Conservation (phyloP, 441 rosid genomes). For the Adansonia gregorii region DNA sequence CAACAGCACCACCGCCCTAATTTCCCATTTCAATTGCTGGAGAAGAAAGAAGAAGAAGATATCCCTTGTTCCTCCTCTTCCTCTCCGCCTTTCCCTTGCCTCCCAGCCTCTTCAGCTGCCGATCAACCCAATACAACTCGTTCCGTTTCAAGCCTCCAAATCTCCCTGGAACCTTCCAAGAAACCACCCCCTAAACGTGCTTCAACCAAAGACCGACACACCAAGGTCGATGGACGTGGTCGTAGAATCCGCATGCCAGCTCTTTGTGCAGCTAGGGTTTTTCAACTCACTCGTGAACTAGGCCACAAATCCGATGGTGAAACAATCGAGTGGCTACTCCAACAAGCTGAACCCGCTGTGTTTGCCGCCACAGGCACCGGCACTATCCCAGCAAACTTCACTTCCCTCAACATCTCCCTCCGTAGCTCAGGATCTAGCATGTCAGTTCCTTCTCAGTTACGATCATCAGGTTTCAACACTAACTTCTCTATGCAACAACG, state of each 20-base stretch:
- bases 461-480: conserved; percentile 60
- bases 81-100: conserved; percentile 62
- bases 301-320: conserved; percentile 96
- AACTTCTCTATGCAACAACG: conserved; percentile 62
- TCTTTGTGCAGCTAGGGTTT: conserved; percentile 95
- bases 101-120: conserved; percentile 32
- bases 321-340: conserved; percentile 90
- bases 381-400: conserved; percentile 93
- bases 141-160: conserved; percentile 40
- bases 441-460: conserved; percentile 82
- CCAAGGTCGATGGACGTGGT: conserved; percentile 94
- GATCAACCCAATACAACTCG: conserved; percentile 36
- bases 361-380: conserved; percentile 97
- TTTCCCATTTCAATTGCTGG: conserved; percentile 73
- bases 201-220: conserved; percentile 90
- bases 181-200: conserved; percentile 80
- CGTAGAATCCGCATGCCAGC: conserved; percentile 98
- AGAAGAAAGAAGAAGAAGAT: conserved; percentile 69
- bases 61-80: conserved; percentile 62
- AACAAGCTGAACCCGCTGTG: conserved; percentile 90
- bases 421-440: conserved; percentile 91
- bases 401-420: conserved; percentile 85
- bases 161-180: conserved; percentile 47
- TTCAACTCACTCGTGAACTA: conserved; percentile 84
- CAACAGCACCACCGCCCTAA: conserved; percentile 45